Conservation (phyloP, 768 basidiomycete species). For the Royoungia palumana region DNA sequence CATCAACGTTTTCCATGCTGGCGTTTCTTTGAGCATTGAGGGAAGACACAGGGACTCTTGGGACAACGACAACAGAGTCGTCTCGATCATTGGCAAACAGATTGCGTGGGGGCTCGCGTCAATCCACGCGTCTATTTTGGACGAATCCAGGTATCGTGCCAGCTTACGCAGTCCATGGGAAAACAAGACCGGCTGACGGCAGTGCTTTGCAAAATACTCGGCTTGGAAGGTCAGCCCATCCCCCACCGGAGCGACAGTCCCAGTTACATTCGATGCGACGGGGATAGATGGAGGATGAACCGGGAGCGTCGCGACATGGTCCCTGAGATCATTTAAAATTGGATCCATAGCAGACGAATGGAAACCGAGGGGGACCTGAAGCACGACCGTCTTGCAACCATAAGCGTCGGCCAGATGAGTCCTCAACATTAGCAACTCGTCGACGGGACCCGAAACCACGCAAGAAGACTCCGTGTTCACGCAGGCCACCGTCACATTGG, state of each 20-base stretch:
- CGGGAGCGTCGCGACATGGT: constrained; percentile 35
- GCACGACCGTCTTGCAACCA: constrained; percentile 39
- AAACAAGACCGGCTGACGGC: constrained; percentile 54
- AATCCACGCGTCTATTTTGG: constrained; percentile 47
- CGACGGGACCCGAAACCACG: constrained; percentile 55
- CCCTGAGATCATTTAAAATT: constrained; percentile 46
- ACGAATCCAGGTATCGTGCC: constrained; percentile 23
- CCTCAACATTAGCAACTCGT: constrained; percentile 42
- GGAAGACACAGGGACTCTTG: constrained; percentile 41
- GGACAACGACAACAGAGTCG: constrained; percentile 17
- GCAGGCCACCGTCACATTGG: constrained; percentile 51
- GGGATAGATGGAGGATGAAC: constrained; percentile 52
- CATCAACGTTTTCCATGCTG: constrained; percentile 45
- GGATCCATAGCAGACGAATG: constrained; percentile 67
- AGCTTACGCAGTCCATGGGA: constrained; percentile 47
- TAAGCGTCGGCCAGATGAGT: constrained; percentile 35
- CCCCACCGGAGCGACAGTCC: constrained; percentile 50
- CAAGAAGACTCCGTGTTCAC: constrained; percentile 57
- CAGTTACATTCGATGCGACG: constrained; percentile 60
- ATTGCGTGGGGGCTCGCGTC: constrained; percentile 66
- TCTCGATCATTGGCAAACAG: constrained; percentile 55
- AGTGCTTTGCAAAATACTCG: constrained; percentile 59
- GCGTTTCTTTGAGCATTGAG: constrained; percentile 46
- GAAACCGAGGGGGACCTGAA: constrained; percentile 60
- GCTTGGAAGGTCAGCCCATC: constrained; percentile 45